Evolutionary conservation across 2,329 filamentous ascomycete genomes (phyloP), one percentile per base, ranked within the genome.

Genomic region (Colletotrichum sp.): DNA sequence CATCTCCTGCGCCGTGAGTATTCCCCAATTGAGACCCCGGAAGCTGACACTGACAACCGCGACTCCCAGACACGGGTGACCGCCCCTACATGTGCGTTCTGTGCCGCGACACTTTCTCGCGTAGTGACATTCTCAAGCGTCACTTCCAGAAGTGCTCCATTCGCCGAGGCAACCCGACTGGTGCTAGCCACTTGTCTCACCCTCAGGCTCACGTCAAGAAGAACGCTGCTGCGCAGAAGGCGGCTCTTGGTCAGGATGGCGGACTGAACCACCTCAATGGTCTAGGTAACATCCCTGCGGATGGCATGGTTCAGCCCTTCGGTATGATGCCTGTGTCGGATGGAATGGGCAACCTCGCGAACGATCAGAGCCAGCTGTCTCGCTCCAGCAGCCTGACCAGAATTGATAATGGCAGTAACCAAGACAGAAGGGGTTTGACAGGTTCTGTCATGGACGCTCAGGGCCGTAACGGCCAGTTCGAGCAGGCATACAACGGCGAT

Each of bases 91-190:
- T 97, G 92, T 99, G 97, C 86, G 95, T 98, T 77, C 89, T 99
- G 66, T 99, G 97, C 89, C 95, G 97, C 84, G 97, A 98, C 85
- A 98, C 96, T 38, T 99, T 99, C 86, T 98, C 95, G 63, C 93
- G 97, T 83, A 98, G 95, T 89, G 97, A 99, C 82, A 98, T 99
- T 77, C 87, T 99, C 80, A 99, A 99, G 89, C 95, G 97, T 77
- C 97, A 99, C 86, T 99, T 98, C 86, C 96, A 98, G 85, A 99
- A 99, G 88, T 99, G 97, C 87, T 98, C 97, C 51, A 95, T 98
- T 77, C 93, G 97, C 80, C 93, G 97, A 82, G 97, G 97, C 72
- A 98, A 98, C 85, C 96, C 97, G 69, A 98, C 95, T 18, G 96
- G 96, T 79, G 95, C 95, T 76, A 98, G 94, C 81, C 97, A 99